A percentile compares a stretch with the other conserved stretches of the same genome.
Conservation (phyloP, 1,284 basidiomycete species). For the Fomitopsis schrenkii region DNA sequence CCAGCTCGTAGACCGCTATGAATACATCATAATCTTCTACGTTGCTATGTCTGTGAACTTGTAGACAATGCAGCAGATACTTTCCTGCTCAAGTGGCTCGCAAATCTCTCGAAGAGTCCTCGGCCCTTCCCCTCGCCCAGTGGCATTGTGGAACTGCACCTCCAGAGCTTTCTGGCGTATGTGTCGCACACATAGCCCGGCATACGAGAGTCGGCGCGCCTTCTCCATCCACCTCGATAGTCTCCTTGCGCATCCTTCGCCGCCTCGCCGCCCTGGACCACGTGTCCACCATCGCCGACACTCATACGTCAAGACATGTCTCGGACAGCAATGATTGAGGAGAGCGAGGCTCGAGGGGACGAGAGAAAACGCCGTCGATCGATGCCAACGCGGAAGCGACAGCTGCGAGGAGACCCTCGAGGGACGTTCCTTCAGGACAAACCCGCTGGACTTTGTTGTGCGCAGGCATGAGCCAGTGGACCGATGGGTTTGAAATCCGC, state of each 20-base stretch:
- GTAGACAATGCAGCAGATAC: slow-evolving; percentile 13
- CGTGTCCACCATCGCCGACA: slow-evolving; percentile 51
- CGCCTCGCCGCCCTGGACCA: slow-evolving; percentile 75
- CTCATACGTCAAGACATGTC: slow-evolving; percentile 22
- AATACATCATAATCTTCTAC: too few species aligned
- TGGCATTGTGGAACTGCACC: slow-evolving; percentile 38
- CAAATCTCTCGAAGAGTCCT: slow-evolving; percentile 63
- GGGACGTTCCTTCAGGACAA: slow-evolving; percentile 21
- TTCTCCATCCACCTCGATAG: slow-evolving; percentile 8
- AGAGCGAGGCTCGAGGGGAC: slow-evolving; percentile 1
- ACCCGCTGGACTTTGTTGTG: slow-evolving; percentile 49
- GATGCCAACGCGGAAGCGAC: slow-evolving; percentile 29
- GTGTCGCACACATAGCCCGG: slow-evolving; percentile 22
- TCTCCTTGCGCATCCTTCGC: slow-evolving; percentile 28
- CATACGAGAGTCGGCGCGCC: slow-evolving; percentile 14
- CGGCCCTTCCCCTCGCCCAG: slow-evolving; percentile 67
- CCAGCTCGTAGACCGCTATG: too few species aligned
- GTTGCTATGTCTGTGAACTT: not conserved
- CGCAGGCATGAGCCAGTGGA: slow-evolving; percentile 49
- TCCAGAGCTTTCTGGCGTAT: not conserved
- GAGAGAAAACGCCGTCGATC: slow-evolving; percentile 30
- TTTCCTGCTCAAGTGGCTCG: slow-evolving; percentile 50
- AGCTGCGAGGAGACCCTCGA: slow-evolving; percentile 9
- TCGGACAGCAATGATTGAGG: not conserved
- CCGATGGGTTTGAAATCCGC: slow-evolving; percentile 39